Base-by-base conservation (phyloP, 176 grass and related monocot genomes). In the Calamus simplicifolius region DNA sequence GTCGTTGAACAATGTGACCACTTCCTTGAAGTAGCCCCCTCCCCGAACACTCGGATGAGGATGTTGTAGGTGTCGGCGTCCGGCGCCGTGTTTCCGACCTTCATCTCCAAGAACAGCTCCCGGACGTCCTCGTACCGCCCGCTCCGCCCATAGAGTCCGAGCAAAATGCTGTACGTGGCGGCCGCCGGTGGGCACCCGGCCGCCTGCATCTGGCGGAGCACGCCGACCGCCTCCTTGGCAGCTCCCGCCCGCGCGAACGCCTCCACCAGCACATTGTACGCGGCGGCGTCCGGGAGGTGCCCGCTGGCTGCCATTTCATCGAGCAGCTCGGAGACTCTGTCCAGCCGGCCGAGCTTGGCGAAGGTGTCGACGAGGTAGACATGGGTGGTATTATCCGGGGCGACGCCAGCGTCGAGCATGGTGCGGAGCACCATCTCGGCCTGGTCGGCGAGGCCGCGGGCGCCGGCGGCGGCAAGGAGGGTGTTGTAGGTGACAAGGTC, bases 401-500 rank as follows among this genome's bases (percentile, higher is more conserved):
- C 53, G 3, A 91, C 73, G 4, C 92, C 87, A 2, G 92, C 79
- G 57, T 97, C 87, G 2, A 91, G 78, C 87, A 91, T 97, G 48
- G 92, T 80, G 52, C 63, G 84, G 57, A 97, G 79, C 59, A 97
- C 75, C 84, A 97, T 90, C 68, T 97, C 92, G 13, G 92, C 72
- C 48, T 97, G 78, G 66, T 97, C 87, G 48, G 84, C 30, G 49
- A 91, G 83, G 3, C 78, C 74, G 25, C 81, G 83, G 10, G 85
- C 61, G 3, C 78, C 72, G 0, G 92, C 92, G 0, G 87, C 92
- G 15, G 87, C 75, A 2, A 97, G 86, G 59, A 97, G 85, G 6
- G 92, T 88, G 69, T 97, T 97, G 81, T 97, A 91, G 35, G 87
- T 97, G 71, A 85, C 82, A 57, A 97, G 78, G 75, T 91, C 84